Evolutionary conservation across 192 early-diverging fungal species (phyloP).

Genomic region (Chytriomyces confervae): DNA sequence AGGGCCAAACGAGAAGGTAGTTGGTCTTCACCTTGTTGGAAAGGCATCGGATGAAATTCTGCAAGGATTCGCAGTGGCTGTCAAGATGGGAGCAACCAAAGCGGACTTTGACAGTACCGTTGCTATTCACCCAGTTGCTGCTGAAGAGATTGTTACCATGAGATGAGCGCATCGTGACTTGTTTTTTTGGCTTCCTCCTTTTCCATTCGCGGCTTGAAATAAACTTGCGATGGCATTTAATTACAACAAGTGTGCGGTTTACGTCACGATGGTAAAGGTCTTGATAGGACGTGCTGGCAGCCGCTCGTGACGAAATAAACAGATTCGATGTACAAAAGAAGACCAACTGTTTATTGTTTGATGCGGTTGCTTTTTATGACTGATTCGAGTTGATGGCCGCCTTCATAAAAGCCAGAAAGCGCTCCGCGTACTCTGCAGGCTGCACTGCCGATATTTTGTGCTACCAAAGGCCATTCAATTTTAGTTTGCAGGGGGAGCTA

Average conservation of each 20-base stretch:
- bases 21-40: constrained; percentile 94
- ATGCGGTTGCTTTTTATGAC: neutral
- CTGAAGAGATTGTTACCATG: constrained; percentile 92
- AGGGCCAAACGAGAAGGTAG: constrained; percentile 92
- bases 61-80: constrained; percentile 95
- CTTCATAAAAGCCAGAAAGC: constrained; percentile 91
- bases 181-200: neutral
- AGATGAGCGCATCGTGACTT: constrained; percentile 38
- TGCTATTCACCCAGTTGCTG: constrained; percentile 96
- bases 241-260: too few species aligned
- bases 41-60: constrained; percentile 81
- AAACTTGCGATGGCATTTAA: too few species aligned
- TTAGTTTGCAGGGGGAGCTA: constrained; percentile 16
- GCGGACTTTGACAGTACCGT: constrained; percentile 94
- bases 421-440: constrained; percentile 82
- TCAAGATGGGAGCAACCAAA: constrained; percentile 99
- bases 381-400: constrained; percentile 34
- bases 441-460: constrained; percentile 78
- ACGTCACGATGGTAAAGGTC: too few species aligned
- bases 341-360: too few species aligned
- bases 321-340: too few species aligned
- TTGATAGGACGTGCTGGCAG: too few species aligned
- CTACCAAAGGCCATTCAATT: neutral
- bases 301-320: too few species aligned
- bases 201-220: neutral